Evolutionary conservation across 176 grass and related monocot species (phyloP), one percentile per base, ranked within the genome.

Genomic region (Dactylis glomerata): DNA sequence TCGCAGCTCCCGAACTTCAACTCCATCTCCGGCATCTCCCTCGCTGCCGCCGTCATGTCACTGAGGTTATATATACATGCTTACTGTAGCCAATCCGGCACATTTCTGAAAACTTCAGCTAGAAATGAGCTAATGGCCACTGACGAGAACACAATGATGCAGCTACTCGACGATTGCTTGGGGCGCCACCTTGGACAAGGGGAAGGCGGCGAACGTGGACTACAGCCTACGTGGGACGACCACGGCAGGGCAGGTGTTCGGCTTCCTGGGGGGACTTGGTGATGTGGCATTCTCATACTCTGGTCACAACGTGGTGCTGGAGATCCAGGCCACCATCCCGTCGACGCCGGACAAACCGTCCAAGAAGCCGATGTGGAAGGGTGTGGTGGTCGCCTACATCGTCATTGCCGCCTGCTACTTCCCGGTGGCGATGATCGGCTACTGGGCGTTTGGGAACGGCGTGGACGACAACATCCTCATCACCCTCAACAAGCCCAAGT

Each of bases 281-380:
- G 72, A 86, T 0, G 87, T 97, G 5, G 95, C 95, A 0, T 98
- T 95, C 73, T 91, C 92, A 1, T 98, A 95, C 49, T 93, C 95
- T 0, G 95, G 92, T 1, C 95, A 98, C 61, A 97, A 92, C 78
- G 94, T 97, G 24, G 94, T 97, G 67, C 81, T 97, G 58, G 94
- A 97, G 87, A 97, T 97, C 84, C 91, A 96, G 81, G 94, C 94
- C 34, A 93, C 88, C 49, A 96, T 96, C 54, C 88, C 90, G 1
- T 95, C 94, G 7, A 89, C 89, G n/a, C 81, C 91, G 0, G 86
- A 91, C 10, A 85, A 77, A 66, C 94, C 91, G 8, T 96, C 94
- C 2, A 96, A 96, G 75, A 91, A 89, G 75, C 86, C 94, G 24
- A 96, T 98, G 95, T 98, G 95, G 95, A 95, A 79, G 87, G 95